Evolutionary conservation across 169 alveolate genomes (phyloP), one percentile per base, ranked within the genome.

Genomic region (Plasmodium berghei): DNA sequence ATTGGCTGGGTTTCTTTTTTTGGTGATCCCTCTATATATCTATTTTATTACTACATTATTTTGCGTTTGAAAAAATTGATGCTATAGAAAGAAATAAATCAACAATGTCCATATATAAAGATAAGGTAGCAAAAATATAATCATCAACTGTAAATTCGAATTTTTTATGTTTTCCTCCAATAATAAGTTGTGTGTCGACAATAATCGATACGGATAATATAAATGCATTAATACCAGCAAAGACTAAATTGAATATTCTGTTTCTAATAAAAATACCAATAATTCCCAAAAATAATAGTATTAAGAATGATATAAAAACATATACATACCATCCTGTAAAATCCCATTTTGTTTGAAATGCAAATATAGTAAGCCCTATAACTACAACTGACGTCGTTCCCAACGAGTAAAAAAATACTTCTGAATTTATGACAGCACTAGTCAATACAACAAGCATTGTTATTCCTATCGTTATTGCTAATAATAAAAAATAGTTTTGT

Each of bases 121-220:
- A 74, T 63, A 96, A 75, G 0, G 99, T 96, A 46, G 98, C 99
- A 46, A 97, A 92, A 72, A 96, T 95, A 87, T 97, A 97, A 83
- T 97, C 99, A 77, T 97, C 99, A n/a, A 96, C 89, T 18, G 97
- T 71, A 88, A 94, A 97, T 87, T 97, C 97, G 88, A 94, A 90
- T 70, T 92, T 94, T 66, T 94, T 94, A 86, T 92, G 96, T 70
- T 95, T 96, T 20, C 98, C 98, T 14, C 98, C 99, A 59, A 97
- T 88, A 77, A 96, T 96, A 80, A 94, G 73, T 93, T 97, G 99
- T 5, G 96, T 94, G 72, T 96, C 98, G 73, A 95, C 95, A 72
- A 97, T 94, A 54, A 97, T 88, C 66, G 96, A 96, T 67, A 97
- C 62, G 56, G 97, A 94, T 72, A 96, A 93, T n/a, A 96, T 26